Conservation (phyloP, 1,139 yeast genomes). For the Pneumocystis canis region DNA sequence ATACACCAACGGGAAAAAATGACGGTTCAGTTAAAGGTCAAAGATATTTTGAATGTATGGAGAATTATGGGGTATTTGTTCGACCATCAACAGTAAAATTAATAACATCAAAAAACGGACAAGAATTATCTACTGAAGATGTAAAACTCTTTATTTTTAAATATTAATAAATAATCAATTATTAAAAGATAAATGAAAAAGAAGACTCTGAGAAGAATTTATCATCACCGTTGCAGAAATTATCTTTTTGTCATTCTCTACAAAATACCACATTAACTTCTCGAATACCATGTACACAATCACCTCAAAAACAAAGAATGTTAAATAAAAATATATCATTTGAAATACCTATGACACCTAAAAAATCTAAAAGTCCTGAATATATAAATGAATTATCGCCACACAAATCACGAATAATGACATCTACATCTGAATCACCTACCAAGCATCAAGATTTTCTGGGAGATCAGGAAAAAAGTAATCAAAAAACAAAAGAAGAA, state of each 20-base stretch:
- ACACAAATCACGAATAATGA: not conserved
- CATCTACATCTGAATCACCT: not conserved
- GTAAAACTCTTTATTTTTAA: not conserved
- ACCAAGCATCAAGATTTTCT: not conserved
- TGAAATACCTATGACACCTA: not conserved
- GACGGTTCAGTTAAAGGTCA: slow-evolving; percentile 59
- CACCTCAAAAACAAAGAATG: not conserved
- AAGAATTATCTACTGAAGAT: not conserved
- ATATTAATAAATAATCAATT: not conserved
- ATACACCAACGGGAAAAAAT: slow-evolving; percentile 51
- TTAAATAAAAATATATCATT: not conserved
- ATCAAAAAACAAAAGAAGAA: not conserved
- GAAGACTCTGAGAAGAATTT: not conserved
- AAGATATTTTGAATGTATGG: slow-evolving; percentile 42
- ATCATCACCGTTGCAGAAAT: not conserved
- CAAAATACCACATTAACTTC: not conserved
- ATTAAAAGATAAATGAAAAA: not conserved
- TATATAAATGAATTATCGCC: not conserved
- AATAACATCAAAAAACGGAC: too few relatives aligned
- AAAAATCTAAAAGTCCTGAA: not conserved
- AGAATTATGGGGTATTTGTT: slow-evolving; percentile 37
- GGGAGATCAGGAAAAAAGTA: not conserved
- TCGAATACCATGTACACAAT: not conserved
- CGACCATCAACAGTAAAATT: slow-evolving; percentile 6
- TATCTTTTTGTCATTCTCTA: not conserved